A percentile compares a stretch with the other conserved stretches of the same genome.
Evolutionary conservation across 2,329 filamentous ascomycete genomes (phyloP).

Genomic region (Ophiostoma piceae): DNA sequence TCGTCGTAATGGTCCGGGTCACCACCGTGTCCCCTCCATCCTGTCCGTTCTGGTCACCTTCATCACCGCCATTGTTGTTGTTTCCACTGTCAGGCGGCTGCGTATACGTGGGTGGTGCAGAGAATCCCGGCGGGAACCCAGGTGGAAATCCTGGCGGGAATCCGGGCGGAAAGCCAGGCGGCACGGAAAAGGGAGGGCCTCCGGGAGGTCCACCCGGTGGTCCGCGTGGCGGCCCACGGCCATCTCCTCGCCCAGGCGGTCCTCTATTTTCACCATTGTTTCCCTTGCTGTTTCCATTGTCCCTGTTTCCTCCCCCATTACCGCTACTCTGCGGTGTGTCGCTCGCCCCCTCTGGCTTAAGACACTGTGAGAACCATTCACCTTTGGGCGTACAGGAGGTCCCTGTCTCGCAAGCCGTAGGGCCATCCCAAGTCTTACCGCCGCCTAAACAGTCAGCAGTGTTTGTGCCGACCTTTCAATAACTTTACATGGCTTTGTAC

Average conservation of each 20-base stretch:
- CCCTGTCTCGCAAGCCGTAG: background rate
- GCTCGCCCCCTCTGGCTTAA: background rate
- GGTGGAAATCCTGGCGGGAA: background rate
- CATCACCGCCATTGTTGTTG: background rate
- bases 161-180: background rate
- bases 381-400: background rate
- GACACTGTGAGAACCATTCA: background rate
- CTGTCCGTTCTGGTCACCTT: background rate
- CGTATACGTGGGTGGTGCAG: background rate
- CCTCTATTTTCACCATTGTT: background rate
- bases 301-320: background rate
- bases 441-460: background rate
- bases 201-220: background rate
- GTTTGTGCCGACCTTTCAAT: background rate
- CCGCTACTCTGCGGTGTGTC: background rate
- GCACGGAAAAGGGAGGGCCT: background rate
- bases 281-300: background rate
- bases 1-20: background rate
- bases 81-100: background rate
- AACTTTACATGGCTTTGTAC: background rate
- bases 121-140: too few relatives aligned
- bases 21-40: background rate
- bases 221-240: background rate
- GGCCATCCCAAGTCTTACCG: background rate
- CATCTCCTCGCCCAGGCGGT: background rate